phyloP scores from a whole-genome alignment of 176 grass and related monocot species.

The Themeda triandra region DNA sequence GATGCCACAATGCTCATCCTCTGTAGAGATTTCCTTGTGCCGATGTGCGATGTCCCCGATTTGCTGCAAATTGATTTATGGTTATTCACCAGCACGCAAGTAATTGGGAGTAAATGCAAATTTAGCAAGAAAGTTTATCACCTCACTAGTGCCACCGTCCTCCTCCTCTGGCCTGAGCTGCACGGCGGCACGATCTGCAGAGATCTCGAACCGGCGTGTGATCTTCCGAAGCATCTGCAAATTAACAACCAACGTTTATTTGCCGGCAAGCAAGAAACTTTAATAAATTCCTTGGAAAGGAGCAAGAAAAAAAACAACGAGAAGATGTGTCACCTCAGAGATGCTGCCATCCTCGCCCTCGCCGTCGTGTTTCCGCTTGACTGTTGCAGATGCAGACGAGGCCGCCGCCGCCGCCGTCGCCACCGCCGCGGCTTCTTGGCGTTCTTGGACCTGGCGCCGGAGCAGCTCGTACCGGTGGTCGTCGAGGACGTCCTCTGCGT shows the following conservation, averaged over 20 bases:
- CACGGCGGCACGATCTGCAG: background rate
- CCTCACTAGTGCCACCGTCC: background rate
- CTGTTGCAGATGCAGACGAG: no score
- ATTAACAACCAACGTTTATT: background rate
- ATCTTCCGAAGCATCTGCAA: no score
- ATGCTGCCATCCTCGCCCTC: no score
- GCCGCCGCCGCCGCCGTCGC: no score
- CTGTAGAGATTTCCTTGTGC: constrained; percentile 28
- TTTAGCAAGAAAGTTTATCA: background rate
- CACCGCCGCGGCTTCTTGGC: no score
- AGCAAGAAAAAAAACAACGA: no score
- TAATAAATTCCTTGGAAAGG: no score
- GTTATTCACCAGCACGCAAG: background rate
- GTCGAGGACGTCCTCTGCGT: constrained; percentile 39
- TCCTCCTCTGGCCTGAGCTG: background rate
- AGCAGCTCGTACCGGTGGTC: constrained; percentile 22
- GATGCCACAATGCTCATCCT: no score
- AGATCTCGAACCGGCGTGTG: no score
- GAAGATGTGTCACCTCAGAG: no score
- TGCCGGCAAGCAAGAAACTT: no score
- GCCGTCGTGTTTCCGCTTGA: no score
- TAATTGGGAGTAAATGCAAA: background rate
- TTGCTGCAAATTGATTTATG: background rate
- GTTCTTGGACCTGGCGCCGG: background rate
- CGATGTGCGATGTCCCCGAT: background rate